Conservation (phyloP, 2,329 filamentous ascomycete genomes). For the Meredithiella fracta region DNA sequence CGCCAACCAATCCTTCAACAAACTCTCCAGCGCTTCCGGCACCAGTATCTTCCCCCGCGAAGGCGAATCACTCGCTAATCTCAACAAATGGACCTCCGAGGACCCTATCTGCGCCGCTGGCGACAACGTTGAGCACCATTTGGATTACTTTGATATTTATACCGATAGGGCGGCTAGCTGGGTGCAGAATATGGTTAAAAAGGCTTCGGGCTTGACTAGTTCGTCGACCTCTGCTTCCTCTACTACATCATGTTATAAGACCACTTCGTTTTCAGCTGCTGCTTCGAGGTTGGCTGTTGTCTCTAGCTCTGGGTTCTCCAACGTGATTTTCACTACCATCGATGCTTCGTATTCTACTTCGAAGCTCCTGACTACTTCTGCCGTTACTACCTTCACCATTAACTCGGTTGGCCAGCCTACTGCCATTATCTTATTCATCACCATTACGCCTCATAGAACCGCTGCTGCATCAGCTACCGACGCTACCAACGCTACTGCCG, state of each 20-base stretch:
- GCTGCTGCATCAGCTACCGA: not conserved
- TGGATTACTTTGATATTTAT: constrained; percentile 15
- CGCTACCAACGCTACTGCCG: not conserved
- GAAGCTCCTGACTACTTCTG: not conserved
- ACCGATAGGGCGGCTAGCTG: not conserved
- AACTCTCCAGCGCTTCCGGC: constrained; percentile 18
- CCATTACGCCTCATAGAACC: not conserved
- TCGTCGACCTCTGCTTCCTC: not conserved
- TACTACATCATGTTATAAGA: not conserved
- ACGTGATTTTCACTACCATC: not conserved
- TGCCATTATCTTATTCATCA: not conserved
- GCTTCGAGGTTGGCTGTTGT: not conserved
- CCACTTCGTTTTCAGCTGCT: not conserved
- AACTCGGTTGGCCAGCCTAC: not conserved
- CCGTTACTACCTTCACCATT: not conserved
- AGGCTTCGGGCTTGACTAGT: too few species aligned
- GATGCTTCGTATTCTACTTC: not conserved
- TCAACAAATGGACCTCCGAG: constrained; percentile 19
- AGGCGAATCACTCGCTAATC: constrained; percentile 18
- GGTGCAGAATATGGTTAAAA: not conserved
- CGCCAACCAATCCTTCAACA: constrained; percentile 22
- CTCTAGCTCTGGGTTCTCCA: not conserved
- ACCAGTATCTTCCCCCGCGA: constrained; percentile 21
- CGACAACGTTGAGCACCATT: constrained; percentile 9
- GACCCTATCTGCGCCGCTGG: constrained; percentile 27